A percentile compares a stretch with the other conserved stretches of the same genome.
These are phyloP conservation scores for Euphorbia peplus DNA, from an alignment of 345 rosid genomes.

Conservation along the genomic window DNA sequence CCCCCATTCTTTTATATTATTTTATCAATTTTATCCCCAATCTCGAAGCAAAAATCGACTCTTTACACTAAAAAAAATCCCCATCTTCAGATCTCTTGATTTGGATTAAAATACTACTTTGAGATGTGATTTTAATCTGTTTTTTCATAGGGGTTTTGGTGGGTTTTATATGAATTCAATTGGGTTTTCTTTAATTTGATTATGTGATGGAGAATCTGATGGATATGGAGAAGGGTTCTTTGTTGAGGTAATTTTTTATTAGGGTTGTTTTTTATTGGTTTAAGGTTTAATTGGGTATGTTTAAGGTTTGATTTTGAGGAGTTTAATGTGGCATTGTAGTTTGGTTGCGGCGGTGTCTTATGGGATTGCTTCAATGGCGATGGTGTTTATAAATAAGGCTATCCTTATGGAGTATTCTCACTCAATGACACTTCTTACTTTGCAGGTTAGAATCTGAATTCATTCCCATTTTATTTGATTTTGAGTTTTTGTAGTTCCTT, in stretches of 20 bases:
- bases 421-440: conserved; percentile 82
- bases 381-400: conserved; percentile 97
- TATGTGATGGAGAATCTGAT: conserved; percentile 33
- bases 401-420: conserved; percentile 78
- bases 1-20: neutral
- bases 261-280: neutral
- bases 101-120: neutral
- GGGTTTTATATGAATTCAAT: neutral
- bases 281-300: neutral
- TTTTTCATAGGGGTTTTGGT: conserved; percentile 1
- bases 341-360: conserved; percentile 75
- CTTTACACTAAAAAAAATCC: neutral
- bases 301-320: neutral
- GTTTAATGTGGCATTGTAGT: conserved; percentile 38
- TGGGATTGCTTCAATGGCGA: conserved; percentile 94
- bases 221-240: conserved; percentile 26
- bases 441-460: conserved; percentile 53
- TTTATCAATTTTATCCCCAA: neutral
- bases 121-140: neutral
- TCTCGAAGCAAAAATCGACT: neutral
- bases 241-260: conserved; percentile 33
- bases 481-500: too few relatives aligned
- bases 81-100: conserved; percentile 14
- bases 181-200: conserved; percentile 2
- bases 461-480: neutral